A percentile compares a stretch with the other conserved stretches of the same genome.
These are phyloP conservation scores for Coprinopsis cinerea DNA, from an alignment of 768 basidiomycete species.

Conservation along the genomic window DNA sequence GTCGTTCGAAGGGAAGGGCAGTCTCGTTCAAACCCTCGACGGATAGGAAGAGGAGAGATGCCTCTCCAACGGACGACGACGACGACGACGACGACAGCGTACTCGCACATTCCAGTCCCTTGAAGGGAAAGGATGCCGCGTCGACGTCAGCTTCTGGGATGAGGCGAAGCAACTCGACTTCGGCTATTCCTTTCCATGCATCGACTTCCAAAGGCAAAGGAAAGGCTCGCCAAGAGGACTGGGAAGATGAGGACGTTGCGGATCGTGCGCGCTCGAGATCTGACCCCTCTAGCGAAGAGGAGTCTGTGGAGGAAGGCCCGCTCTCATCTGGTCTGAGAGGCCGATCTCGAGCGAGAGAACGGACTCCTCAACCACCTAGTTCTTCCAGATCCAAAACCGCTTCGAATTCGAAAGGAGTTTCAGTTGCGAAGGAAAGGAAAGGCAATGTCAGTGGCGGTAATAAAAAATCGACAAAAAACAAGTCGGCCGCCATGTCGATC, in stretches of 20 bases:
- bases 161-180: not conserved
- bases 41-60: not conserved
- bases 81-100: slow-evolving; percentile 21
- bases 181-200: too few relatives aligned
- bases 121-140: slow-evolving; percentile 2
- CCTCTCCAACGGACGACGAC: slow-evolving; percentile 19
- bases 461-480: too few relatives aligned
- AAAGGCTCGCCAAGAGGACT: not conserved
- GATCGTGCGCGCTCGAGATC: too few relatives aligned
- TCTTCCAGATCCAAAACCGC: too few relatives aligned
- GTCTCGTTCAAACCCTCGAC: slow-evolving; percentile 44
- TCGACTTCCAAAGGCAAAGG: slow-evolving; percentile 8
- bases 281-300: too few relatives aligned
- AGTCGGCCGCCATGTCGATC: too few relatives aligned
- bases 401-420: too few relatives aligned
- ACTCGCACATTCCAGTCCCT: slow-evolving; percentile 9
- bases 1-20: slow-evolving; percentile 47
- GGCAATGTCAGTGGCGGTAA: too few relatives aligned
- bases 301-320: not conserved
- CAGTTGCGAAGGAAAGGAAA: too few relatives aligned
- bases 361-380: too few relatives aligned
- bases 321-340: too few relatives aligned
- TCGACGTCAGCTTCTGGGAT: not conserved
- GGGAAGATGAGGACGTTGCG: not conserved
- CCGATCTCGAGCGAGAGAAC: too few relatives aligned